Conservation (phyloP, 345 rosid species). For the Kandelia obovata region DNA sequence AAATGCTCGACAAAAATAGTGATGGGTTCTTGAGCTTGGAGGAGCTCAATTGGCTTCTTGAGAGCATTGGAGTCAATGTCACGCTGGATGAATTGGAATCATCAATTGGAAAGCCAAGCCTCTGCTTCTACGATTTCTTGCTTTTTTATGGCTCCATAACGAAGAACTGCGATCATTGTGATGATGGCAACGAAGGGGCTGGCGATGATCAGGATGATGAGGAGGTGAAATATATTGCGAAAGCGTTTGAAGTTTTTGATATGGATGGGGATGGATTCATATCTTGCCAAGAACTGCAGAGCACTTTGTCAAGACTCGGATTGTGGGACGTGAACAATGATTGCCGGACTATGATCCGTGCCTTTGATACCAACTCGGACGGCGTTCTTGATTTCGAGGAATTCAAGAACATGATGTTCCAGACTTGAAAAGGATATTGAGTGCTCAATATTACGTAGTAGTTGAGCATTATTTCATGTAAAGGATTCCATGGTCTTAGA, state of each 20-base stretch:
- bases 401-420: constrained; percentile 73
- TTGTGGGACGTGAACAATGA: constrained; percentile 61
- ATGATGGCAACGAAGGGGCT: no score
- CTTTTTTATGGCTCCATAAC: constrained; percentile 47
- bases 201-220: background rate
- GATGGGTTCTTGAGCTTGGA: constrained; percentile 60
- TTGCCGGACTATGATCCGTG: constrained; percentile 61
- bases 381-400: constrained; percentile 77
- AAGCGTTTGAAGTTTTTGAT: constrained; percentile 73
- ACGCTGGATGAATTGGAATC: constrained; percentile 49
- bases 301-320: constrained; percentile 57
- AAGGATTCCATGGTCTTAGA: no score
- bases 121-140: constrained; percentile 57
- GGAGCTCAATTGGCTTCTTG: constrained; percentile 75
- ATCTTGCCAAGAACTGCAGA: constrained; percentile 64
- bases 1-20: constrained; percentile 63
- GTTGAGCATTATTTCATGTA: no score
- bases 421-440: background rate
- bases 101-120: constrained; percentile 54
- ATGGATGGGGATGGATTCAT: constrained; percentile 70
- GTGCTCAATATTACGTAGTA: no score
- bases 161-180: background rate
- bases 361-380: constrained; percentile 60
- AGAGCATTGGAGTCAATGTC: constrained; percentile 38
- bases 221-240: constrained; percentile 21